A percentile compares a stretch with the other conserved stretches of the same genome.
Conservation (phyloP, 2,329 filamentous ascomycete genomes). For the Nemania sp. region DNA sequence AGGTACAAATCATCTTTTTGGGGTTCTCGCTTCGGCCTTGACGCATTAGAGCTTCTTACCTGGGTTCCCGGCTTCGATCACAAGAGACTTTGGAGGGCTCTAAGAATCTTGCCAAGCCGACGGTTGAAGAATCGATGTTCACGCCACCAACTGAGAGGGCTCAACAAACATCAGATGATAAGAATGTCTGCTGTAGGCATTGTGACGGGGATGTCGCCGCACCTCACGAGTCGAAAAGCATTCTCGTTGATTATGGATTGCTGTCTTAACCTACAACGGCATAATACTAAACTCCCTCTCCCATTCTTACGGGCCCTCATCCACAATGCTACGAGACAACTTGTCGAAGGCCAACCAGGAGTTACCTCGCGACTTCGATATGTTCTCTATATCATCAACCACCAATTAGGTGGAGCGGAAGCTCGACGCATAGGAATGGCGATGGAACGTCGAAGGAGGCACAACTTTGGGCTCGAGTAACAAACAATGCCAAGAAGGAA, state of each 20-base stretch:
- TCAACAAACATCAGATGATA: constrained; percentile 5
- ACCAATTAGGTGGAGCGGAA: constrained; percentile 32
- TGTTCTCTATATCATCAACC: constrained; percentile 42
- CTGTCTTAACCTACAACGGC: constrained; percentile 37
- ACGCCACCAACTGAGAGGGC: neutral
- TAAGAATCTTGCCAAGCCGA: constrained; percentile 20
- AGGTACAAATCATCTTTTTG: constrained; percentile 25
- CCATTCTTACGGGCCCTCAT: constrained; percentile 40
- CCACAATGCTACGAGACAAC: constrained; percentile 43
- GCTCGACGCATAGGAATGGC: constrained; percentile 32
- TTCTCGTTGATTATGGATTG: constrained; percentile 43
- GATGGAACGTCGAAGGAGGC: constrained; percentile 31
- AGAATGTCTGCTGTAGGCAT: constrained; percentile 26
- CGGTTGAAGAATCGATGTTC: neutral
- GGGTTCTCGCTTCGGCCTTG: constrained; percentile 29
- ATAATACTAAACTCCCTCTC: constrained; percentile 30
- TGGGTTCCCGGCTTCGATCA: constrained; percentile 23
- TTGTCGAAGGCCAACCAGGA: constrained; percentile 42
- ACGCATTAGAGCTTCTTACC: constrained; percentile 29
- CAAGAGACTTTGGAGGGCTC: constrained; percentile 22
- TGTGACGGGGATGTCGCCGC: constrained; percentile 31
- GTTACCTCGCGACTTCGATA: constrained; percentile 44
- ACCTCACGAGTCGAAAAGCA: constrained; percentile 29
- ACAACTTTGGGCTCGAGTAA: constrained; percentile 19
- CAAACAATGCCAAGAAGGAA: neutral